Conservation (phyloP, 257 asterid genomes). For the Mitragyna speciosa region DNA sequence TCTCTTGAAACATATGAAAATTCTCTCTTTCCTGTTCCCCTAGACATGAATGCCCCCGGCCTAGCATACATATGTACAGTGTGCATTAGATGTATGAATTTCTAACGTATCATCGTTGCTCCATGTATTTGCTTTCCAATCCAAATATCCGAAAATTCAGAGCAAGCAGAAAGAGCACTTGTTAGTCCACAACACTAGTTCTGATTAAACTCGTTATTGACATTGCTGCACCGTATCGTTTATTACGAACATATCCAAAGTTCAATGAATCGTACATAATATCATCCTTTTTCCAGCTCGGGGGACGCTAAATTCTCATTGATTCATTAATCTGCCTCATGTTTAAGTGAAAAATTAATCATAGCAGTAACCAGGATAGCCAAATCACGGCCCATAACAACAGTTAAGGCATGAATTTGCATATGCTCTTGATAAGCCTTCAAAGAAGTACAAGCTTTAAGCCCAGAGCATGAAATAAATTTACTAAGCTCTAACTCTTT, state of each 20-base stretch:
- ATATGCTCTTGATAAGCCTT: slow-evolving; percentile 23
- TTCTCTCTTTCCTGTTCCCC: slow-evolving; percentile 25
- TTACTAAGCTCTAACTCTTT: slow-evolving; percentile 15
- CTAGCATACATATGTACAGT: slow-evolving; percentile 29
- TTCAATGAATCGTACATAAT: slow-evolving; percentile 26
- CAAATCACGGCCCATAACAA: slow-evolving; percentile 28
- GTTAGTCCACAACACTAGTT: slow-evolving; percentile 27
- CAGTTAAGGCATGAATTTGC: slow-evolving; percentile 26
- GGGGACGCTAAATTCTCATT: slow-evolving; percentile 16
- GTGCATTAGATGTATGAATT: slow-evolving; percentile 19
- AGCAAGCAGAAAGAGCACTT: slow-evolving; percentile 29
- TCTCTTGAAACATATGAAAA: slow-evolving; percentile 18
- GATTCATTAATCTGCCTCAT: slow-evolving; percentile 27
- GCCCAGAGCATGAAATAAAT: slow-evolving; percentile 29
- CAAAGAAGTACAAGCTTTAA: slow-evolving; percentile 26
- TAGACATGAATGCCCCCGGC: slow-evolving; percentile 38
- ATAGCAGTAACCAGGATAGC: slow-evolving; percentile 31
- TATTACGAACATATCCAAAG: slow-evolving; percentile 23
- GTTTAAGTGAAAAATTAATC: slow-evolving; percentile 21
- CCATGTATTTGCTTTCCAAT: slow-evolving; percentile 31
- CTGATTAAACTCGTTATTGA: slow-evolving; percentile 13
- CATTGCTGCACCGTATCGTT: slow-evolving; percentile 25
- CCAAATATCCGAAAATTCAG: slow-evolving; percentile 26
- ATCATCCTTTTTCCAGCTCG: slow-evolving; percentile 26
- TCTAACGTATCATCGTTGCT: slow-evolving; percentile 13